Percentiles rank a stretch among this genome's conserved stretches.
Conservation (phyloP, 1,284 basidiomycete species). For the Wallemia hederae region DNA sequence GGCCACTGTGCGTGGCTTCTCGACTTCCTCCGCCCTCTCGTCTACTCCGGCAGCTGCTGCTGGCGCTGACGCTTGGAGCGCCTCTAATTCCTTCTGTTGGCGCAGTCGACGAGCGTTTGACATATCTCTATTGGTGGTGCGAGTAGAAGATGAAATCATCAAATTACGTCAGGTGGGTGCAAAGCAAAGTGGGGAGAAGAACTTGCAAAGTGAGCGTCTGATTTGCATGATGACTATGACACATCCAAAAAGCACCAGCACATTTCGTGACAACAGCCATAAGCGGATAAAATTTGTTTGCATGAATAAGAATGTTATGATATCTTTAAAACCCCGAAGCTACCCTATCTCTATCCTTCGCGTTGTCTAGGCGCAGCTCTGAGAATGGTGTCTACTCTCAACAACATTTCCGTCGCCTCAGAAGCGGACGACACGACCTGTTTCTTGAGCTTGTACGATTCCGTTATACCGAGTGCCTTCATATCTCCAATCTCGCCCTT, state of each 20-base stretch:
- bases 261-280: too few relatives aligned
- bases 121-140: not conserved
- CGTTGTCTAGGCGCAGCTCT: not conserved
- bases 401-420: constrained; percentile 95
- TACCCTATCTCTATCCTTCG: not conserved
- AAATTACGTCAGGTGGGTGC: not conserved
- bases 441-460: constrained; percentile 88
- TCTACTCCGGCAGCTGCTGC: not conserved
- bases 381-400: constrained; percentile 31
- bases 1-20: not conserved
- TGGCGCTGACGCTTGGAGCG: not conserved
- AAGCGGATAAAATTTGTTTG: too few relatives aligned
- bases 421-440: constrained; percentile 82
- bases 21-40: not conserved
- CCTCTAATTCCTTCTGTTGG: not conserved
- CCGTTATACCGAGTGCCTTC: constrained; percentile 61
- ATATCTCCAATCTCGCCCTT: constrained; percentile 60
- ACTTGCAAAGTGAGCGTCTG: too few relatives aligned
- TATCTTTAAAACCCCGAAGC: too few relatives aligned
- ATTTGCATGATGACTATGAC: too few relatives aligned
- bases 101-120: not conserved
- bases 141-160: not conserved
- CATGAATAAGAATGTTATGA: not conserved
- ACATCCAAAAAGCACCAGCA: too few relatives aligned
- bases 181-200: too few relatives aligned